Evolutionary conservation across 2,329 filamentous ascomycete genomes (phyloP).

Genomic region (Cladophialophora bantiana): DNA sequence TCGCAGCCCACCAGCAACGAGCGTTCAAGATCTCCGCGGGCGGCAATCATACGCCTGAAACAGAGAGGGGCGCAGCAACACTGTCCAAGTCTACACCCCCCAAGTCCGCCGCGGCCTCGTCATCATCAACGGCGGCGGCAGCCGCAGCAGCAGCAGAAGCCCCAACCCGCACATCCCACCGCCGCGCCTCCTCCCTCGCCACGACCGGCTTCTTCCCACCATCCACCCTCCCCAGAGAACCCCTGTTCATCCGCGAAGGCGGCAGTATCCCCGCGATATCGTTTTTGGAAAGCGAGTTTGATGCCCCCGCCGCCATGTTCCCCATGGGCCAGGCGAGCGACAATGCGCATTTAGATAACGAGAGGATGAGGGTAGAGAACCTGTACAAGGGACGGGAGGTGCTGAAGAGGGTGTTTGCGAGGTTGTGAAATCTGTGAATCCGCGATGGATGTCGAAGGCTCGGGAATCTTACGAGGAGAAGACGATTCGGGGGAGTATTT

Average conservation of each 20-base stretch:
- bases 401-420: conserved; percentile 79
- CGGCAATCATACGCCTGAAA: conserved; percentile 10
- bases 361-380: conserved; percentile 86
- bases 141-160: conserved; percentile 12
- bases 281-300: conserved; percentile 59
- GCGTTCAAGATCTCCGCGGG: conserved; percentile 26
- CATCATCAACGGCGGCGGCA: not conserved
- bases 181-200: conserved; percentile 50
- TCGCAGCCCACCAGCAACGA: conserved; percentile 35
- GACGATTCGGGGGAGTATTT: no score
- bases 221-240: conserved; percentile 35
- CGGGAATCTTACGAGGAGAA: not conserved
- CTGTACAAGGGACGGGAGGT: conserved; percentile 91
- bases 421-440: not conserved
- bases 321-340: conserved; percentile 96
- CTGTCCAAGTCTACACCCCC: conserved; percentile 15
- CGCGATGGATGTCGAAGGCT: not conserved
- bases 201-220: conserved; percentile 39
- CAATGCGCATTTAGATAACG: conserved; percentile 91
- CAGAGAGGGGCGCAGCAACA: not conserved
- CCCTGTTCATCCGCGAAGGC: conserved; percentile 89
- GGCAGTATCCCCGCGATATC: conserved; percentile 93
- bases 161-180: conserved; percentile 33
- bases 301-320: conserved; percentile 53
- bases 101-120: conserved; percentile 1